These are phyloP conservation scores for Naganishia sp. DNA, from an alignment of 1,284 basidiomycete species.

Conservation along the genomic window DNA sequence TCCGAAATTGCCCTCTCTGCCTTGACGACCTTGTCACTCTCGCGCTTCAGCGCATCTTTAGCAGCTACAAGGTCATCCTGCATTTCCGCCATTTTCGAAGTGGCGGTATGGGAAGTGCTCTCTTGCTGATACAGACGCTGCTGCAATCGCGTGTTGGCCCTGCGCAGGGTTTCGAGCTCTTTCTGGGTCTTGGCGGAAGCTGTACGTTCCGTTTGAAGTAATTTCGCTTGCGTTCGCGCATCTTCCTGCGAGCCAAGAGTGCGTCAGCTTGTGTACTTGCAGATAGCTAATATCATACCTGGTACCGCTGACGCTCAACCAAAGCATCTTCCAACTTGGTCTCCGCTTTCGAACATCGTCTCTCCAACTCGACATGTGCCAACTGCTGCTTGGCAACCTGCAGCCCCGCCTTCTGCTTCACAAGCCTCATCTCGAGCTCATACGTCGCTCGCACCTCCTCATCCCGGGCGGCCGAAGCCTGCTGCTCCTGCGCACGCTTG, in stretches of 20 bases:
- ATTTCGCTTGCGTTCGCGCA: conserved; percentile 9
- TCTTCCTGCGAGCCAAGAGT: not conserved
- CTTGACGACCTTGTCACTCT: conserved; percentile 3
- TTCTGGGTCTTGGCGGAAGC: not conserved
- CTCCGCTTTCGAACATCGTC: conserved; percentile 6
- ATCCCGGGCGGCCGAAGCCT: not conserved
- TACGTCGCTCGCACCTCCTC: conserved; percentile 19
- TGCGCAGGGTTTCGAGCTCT: conserved; percentile 13
- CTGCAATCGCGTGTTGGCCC: not conserved
- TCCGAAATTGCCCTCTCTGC: conserved; percentile 3
- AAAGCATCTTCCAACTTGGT: not conserved
- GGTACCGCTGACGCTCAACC: not conserved
- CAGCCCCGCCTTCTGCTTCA: conserved; percentile 17
- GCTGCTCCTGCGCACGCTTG: not conserved
- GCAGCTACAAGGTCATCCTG: not conserved
- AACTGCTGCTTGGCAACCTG: conserved; percentile 18
- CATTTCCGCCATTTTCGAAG: not conserved
- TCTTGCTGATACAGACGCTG: conserved; percentile 2
- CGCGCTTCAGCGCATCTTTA: conserved; percentile 12
- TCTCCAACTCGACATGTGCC: conserved; percentile 17
- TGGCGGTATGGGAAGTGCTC: not conserved
- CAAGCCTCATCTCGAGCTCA: conserved; percentile 23
- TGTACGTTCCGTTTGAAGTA: conserved; percentile 10
- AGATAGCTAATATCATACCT: not conserved
- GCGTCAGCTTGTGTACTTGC: not conserved